Evolutionary conservation across 2,329 filamentous ascomycete genomes (phyloP), one percentile per base, ranked within the genome.

Genomic region (Claviceps sp.): DNA sequence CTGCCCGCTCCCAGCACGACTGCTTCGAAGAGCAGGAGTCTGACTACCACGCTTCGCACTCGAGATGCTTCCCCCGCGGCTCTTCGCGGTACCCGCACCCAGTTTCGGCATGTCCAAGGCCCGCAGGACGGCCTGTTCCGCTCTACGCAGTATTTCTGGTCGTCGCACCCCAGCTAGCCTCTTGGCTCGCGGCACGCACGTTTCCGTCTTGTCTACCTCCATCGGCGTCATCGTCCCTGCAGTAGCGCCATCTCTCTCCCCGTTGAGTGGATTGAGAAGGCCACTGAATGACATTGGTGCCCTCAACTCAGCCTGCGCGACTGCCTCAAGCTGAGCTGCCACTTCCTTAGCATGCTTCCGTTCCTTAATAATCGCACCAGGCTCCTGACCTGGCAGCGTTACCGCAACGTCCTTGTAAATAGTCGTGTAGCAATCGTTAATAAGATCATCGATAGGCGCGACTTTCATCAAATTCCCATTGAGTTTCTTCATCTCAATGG

Each of bases 391-490:
- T 0, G 78, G 76, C 2, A 89, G 68, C 3, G 72, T 73, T 43
- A 77, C 77, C 2, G 81, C 81, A 48, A 89, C 70, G 34, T 84
- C 78, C 17, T 77, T 74, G 63, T 88, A 93, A 16, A 95, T 73
- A 48, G 81, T 76, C 1, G 87, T 85, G 66, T 95, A 98, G 48
- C 87, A 83, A 67, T 98, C 93, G 22, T 84, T 86, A 57, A 96
- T 86, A n/a, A 97, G 76, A 62, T 98, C 93, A 61, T 98, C 93
- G 45, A 97, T 91, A 10, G 84, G 76, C 0, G 82, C 79, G 0
- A 85, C 79, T 67, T 95, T 96, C 78, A 94, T 93, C 7, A 95
- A 75, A 47, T 84, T 85, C 42, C 84, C 84, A 63, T 98, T 98
- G 45, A 96, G 77, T 64, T 81, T 81, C 63, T 81, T 81, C 43